Evolutionary conservation across 768 basidiomycete species (phyloP), one percentile per base, ranked within the genome.

Genomic region (Heimioporus sp.): DNA sequence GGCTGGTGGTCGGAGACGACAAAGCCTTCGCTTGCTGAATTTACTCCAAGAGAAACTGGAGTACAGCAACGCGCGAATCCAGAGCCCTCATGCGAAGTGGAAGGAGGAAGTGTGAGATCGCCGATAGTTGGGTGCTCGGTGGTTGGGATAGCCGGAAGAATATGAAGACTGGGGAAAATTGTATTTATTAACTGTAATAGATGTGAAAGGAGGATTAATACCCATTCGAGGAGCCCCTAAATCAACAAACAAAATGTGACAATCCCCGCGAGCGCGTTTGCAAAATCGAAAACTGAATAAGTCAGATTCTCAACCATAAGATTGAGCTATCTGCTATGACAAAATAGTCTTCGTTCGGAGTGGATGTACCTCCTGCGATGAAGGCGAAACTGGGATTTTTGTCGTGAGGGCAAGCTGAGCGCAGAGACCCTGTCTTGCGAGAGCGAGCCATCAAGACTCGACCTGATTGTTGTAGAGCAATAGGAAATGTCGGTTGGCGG

Each of bases 41-140:
- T 42, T 71, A 69, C 16, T 65, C 67, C 1, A 53, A 59, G 37
- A 69, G 46, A 24, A 71, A 71, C 24, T 56, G 53, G n/a, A 62
- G 34, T 31, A 63, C 49, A 12, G 56, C 61, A 3, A 36, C 11
- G 11, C 53, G 55, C 20, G 35, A 53, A 37, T 38, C 52, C 38
- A 48, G 32, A 30, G 44, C 36, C 44, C 56, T 41, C 19, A 43
- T 41, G 13, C 40, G 24, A 16, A 35, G 43, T 16, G 57, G 52
- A 45, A 57, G 55, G 12, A 60, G 55, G 24, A 62, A 38, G 8
- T 21, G 49, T 19, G 50, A 15, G 19, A 38, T n/a, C n/a, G n/a
- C 35, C 3, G 46, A 24, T 36, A 51, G 19, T 51, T 41, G 52
- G 9, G 16, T 24, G 31, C 24, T 48, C 20, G 47, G 42, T 46